phyloP scores from a whole-genome alignment of 108 stramenopile genomes.

The Cyclotella kingstonii region DNA sequence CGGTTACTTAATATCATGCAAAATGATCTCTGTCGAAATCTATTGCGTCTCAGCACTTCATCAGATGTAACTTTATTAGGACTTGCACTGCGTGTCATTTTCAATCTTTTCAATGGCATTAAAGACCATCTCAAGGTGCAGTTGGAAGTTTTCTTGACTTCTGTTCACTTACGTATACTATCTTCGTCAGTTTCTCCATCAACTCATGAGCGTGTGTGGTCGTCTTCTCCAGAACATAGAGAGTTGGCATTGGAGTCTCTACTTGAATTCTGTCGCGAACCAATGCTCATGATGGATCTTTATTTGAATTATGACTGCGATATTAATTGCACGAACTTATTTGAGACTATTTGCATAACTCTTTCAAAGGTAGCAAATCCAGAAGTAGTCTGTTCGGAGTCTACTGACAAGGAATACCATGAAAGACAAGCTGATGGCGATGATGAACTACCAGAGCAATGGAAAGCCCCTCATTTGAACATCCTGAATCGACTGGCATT shows the following conservation, averaged over 20 bases:
- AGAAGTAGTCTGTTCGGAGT: background rate
- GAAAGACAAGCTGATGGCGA: conserved; percentile 12
- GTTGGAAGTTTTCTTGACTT: conserved; percentile 95
- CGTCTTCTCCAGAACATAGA: conserved; percentile 69
- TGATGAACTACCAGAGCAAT: conserved; percentile 18
- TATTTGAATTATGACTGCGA: conserved; percentile 98
- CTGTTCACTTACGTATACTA: conserved; percentile 80
- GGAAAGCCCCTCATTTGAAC: conserved; percentile 48
- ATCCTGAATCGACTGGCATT: conserved; percentile 80
- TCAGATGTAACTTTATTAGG: conserved; percentile 81
- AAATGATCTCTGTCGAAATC: conserved; percentile 90
- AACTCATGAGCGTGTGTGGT: conserved; percentile 26
- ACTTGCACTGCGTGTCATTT: conserved; percentile 91
- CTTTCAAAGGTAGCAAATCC: conserved; percentile 65
- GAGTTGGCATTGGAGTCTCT: conserved; percentile 94
- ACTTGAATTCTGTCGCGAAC: conserved; percentile 93
- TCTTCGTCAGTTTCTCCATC: conserved; percentile 37
- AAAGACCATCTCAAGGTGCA: conserved; percentile 95
- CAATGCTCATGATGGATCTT: conserved; percentile 89
- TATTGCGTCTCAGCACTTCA: conserved; percentile 84
- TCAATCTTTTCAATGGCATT: conserved; percentile 94
- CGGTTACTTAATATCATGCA: conserved; percentile 60
- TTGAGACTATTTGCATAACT: conserved; percentile 73
- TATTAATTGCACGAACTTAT: conserved; percentile 93
- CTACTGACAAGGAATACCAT: background rate